Evolutionary conservation across 192 early-diverging fungal species (phyloP), one percentile per base, ranked within the genome.

Genomic region (Podila horticola): DNA sequence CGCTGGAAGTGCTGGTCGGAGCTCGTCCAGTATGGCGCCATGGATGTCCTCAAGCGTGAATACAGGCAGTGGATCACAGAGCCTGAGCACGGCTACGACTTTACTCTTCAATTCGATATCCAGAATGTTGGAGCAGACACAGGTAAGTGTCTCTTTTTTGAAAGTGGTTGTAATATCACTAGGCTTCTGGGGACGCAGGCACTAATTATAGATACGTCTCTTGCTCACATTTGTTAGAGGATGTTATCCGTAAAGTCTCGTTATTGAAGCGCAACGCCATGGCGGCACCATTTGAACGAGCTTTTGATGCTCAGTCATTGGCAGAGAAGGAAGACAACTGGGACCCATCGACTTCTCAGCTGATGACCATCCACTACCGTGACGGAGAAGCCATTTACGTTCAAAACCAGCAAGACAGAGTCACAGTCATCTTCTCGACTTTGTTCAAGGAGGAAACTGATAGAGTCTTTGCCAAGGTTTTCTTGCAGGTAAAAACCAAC

Each of bases 401-500:
- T 69, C 92, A 96, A 79, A 93, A 95, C 38, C 91, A 90, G 74
- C 86, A 93, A 36, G 98, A 99, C 82, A 92, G 97, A 34, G 96
- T 99, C 52, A 99, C 98, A 3, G 97, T 98, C 26, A 97, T 98
- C 61, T 99, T 98, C 85, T 95, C 93, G 34, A 98, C 97, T 13
- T 86, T 91, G 83, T 99, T 99, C 85, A 97, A 96, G 84, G 98
- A 99, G 67, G 98, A 99, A 74, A 95, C 96, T 13, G 98, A 99
- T 79, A 91, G 92, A 36, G 93, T 99, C 71, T 93, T 96, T 85
- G 98, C 97, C 59, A 94, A 92, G 70, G 95, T 99, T 34, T 99
- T 99, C 82, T 86, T 99, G 67, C 97, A 98, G 90, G 94, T 94
- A 84, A 26, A 57, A 26, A 12, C 15, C 10, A n/a, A 17, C 22